A percentile compares a stretch with the other conserved stretches of the same genome.
phyloP scores from a whole-genome alignment of 73 alveolate genomes.

The Paramecium octaurelia region DNA sequence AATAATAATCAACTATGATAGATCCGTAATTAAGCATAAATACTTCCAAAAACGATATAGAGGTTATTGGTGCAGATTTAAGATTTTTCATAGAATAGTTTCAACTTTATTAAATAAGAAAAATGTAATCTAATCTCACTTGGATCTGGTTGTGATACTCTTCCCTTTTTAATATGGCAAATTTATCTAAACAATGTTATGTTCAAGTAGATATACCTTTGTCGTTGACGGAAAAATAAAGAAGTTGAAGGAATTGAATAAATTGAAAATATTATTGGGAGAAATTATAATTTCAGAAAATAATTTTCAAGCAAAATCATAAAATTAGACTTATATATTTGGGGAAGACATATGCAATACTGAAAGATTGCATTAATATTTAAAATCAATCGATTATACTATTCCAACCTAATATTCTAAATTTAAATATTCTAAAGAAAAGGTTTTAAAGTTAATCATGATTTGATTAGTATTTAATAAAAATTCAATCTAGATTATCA shows the following conservation, averaged over 20 bases:
- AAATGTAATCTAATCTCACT: slow-evolving; percentile 43
- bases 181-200: neutral
- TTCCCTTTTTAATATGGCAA: slow-evolving; percentile 12
- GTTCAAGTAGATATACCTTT: slow-evolving; percentile 36
- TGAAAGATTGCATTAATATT: slow-evolving; percentile 62
- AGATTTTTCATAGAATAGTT: slow-evolving; percentile 13
- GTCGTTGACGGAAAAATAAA: slow-evolving; percentile 51
- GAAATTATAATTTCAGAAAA: neutral
- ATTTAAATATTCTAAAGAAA: no score
- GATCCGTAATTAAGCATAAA: slow-evolving; percentile 36
- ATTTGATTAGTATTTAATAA: no score
- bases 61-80: slow-evolving; percentile 63
- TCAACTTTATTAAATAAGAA: neutral
- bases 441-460: no score
- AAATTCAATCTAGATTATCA: no score
- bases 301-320: slow-evolving; percentile 46
- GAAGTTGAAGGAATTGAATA: neutral
- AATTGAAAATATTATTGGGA: neutral
- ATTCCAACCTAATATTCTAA: slow-evolving; percentile 73
- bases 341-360: slow-evolving; percentile 73
- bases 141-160: slow-evolving; percentile 58
- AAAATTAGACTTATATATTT: slow-evolving; percentile 49
- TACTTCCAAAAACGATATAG: slow-evolving; percentile 60
- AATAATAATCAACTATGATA: neutral
- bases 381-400: slow-evolving; percentile 1